A percentile compares a stretch with the other conserved stretches of the same genome.
These are phyloP conservation scores for Platanthera guangdongensis DNA, from an alignment of 106 monocot genomes.

Conservation along the genomic window DNA sequence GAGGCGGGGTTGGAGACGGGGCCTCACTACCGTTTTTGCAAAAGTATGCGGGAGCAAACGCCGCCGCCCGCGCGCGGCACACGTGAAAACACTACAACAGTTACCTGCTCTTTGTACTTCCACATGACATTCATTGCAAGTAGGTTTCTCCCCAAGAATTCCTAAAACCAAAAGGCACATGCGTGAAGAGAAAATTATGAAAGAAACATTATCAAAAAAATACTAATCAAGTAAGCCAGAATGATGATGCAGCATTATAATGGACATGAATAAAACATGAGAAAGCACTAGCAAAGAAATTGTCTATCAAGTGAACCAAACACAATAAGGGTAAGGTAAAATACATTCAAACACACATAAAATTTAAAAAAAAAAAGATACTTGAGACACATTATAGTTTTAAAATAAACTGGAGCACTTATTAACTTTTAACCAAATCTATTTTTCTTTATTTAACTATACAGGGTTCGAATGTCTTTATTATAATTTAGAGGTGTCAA, in stretches of 20 bases:
- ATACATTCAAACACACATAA: background rate
- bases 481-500: no score
- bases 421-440: no score
- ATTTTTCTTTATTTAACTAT: no score
- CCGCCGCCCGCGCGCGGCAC: no score
- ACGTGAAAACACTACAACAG: background rate
- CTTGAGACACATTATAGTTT: no score
- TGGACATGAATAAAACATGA: background rate
- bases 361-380: background rate
- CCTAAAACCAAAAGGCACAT: constrained; percentile 33
- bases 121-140: constrained; percentile 99
- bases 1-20: no score
- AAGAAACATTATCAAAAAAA: background rate
- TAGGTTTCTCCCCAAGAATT: constrained; percentile 91
- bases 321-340: background rate
- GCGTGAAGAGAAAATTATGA: background rate
- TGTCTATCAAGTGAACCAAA: background rate
- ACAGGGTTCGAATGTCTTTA: no score
- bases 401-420: no score
- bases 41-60: no score
- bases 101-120: constrained; percentile 98
- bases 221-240: background rate
- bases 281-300: background rate
- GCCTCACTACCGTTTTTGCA: no score
- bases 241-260: background rate